Evolutionary conservation across 345 rosid genomes (phyloP).

Genomic region (Citrus unshiu): DNA sequence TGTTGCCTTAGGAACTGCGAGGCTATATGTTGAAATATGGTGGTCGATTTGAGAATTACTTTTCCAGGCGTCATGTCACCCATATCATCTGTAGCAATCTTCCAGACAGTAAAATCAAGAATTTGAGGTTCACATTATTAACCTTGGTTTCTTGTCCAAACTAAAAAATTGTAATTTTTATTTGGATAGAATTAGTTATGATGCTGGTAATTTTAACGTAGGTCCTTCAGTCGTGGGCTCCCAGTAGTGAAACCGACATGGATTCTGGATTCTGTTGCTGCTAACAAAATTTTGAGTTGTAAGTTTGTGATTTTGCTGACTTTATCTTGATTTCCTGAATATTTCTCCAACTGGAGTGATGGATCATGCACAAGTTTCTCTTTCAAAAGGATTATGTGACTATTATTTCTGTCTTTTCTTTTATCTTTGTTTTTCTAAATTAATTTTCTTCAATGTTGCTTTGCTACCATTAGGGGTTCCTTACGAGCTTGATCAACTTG

Average conservation of each 20-base stretch:
- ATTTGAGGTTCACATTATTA: slow-evolving; percentile 53
- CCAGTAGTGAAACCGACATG: slow-evolving; percentile 94
- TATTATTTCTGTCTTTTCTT: neutral
- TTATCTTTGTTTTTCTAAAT: neutral
- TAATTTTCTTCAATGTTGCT: slow-evolving; percentile 14
- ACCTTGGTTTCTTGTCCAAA: neutral
- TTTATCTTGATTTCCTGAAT: neutral
- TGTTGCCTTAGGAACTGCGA: slow-evolving; percentile 59
- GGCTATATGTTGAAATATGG: slow-evolving; percentile 72
- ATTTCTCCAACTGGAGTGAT: neutral
- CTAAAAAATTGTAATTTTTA: neutral
- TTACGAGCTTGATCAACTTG: slow-evolving; percentile 85
- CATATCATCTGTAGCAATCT: slow-evolving; percentile 94
- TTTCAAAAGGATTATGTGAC: neutral
- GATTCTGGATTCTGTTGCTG: slow-evolving; percentile 74
- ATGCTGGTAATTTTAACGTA: slow-evolving; percentile 28
- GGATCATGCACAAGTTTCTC: neutral
- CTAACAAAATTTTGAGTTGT: slow-evolving; percentile 78
- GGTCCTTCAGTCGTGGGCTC: slow-evolving; percentile 87
- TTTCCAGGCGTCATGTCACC: slow-evolving; percentile 73
- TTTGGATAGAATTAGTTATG: neutral
- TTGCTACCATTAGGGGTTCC: slow-evolving; percentile 62
- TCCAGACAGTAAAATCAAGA: slow-evolving; percentile 80
- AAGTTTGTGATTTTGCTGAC: slow-evolving; percentile 33
- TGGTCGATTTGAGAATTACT: slow-evolving; percentile 81